A percentile compares a stretch with the other conserved stretches of the same genome.
Conservation (phyloP, 1,284 basidiomycete species). For the Spongispora temasekensis region DNA sequence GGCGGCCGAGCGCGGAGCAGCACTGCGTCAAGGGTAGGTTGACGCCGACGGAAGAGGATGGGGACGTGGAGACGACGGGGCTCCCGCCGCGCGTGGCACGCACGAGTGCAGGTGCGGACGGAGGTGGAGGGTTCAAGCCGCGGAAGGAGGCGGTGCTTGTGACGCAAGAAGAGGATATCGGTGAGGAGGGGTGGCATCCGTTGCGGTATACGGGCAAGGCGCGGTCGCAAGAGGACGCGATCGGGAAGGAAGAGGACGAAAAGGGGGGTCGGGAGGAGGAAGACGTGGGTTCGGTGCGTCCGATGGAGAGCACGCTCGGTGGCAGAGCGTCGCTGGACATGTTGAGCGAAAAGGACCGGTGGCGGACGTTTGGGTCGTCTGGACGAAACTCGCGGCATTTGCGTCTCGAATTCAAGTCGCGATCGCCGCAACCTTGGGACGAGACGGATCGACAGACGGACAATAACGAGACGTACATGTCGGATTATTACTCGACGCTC, state of each 20-base stretch:
- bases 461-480: constrained; percentile 32
- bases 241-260: background rate
- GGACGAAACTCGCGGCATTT: constrained; percentile 26
- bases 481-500: constrained; percentile 43
- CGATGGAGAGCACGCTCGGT: constrained; percentile 11
- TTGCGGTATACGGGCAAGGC: constrained; percentile 13
- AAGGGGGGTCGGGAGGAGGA: constrained; percentile 14
- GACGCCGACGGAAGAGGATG: constrained; percentile 1
- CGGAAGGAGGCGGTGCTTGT: constrained; percentile 19
- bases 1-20: constrained; percentile 1
- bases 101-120: background rate
- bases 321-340: constrained; percentile 16
- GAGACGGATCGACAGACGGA: constrained; percentile 49
- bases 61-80: background rate
- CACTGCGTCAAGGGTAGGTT: constrained; percentile 12
- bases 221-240: constrained; percentile 7
- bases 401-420: constrained; percentile 39
- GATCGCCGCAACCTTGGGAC: constrained; percentile 64
- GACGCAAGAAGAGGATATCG: constrained; percentile 33
- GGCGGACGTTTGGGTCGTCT: constrained; percentile 14
- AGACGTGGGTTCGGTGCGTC: constrained; percentile 16
- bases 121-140: background rate
- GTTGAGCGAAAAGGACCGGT: constrained; percentile 24
- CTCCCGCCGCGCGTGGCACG: background rate
- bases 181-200: constrained; percentile 32